Evolutionary conservation across 805 yeast genomes (phyloP), one percentile per base, ranked within the genome.

Genomic region (Candida awuae): DNA sequence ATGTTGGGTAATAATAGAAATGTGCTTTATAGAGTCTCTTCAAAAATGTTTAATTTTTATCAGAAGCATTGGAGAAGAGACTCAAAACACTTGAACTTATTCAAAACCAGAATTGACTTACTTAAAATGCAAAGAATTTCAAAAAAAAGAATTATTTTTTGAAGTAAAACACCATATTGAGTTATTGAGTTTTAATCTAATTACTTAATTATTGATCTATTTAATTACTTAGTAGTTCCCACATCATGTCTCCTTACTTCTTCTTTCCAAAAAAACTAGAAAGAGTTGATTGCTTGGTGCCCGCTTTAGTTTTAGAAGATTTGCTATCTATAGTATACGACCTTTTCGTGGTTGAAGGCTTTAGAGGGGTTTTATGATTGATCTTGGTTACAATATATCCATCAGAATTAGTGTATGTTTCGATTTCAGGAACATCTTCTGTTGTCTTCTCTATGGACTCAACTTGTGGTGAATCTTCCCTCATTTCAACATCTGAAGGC

Each of bases 141-240:
- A 22, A 4, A 19, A 15, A 15, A 8, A 14, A 31, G 8, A 32
- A 35, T 20, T 51, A 53, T 38, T 54, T 53, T n/a, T 59, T 58
- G 35, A 59, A 59, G 37, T 58, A 59, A 6, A 56, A 47, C 63
- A 59, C 57, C 32, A 59, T 40, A 4, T 55, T 52, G 4, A 52
- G 44, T 41, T 59, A 62, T 32, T n/a, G n/a, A n/a, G n/a, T n/a
- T n/a, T n/a, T n/a, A n/a, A n/a, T n/a, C n/a, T n/a, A n/a, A n/a
- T n/a, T n/a, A n/a, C n/a, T n/a, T n/a, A n/a, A n/a, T n/a, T n/a
- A n/a, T n/a, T n/a, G n/a, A n/a, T n/a, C n/a, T n/a, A n/a, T n/a
- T n/a, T n/a, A n/a, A n/a, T n/a, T n/a, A n/a, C n/a, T n/a, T n/a
- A n/a, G n/a, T n/a, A n/a, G n/a, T n/a, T n/a, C n/a, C n/a, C n/a